Base-by-base conservation (phyloP, 2,329 filamentous ascomycete genomes). In the Colletotrichum gloeosporioides region DNA sequence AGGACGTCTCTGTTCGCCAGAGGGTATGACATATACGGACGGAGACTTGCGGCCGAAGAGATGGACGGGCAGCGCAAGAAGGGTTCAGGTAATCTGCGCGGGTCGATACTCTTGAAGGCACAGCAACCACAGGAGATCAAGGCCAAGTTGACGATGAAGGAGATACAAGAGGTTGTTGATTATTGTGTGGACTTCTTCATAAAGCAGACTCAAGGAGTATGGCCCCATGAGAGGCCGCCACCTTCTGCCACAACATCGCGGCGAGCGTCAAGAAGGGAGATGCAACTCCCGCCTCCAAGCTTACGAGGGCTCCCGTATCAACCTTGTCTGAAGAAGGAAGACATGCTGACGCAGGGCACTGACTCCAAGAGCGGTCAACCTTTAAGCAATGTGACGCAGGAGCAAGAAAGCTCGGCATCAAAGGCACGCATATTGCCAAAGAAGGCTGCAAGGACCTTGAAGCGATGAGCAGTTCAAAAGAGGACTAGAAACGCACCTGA, bases 21-120 rank as follows among this genome's bases (percentile, higher is more conserved):
- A 25, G 73, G 73, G 10, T 76, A 69, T 22, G 73, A 73, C 6
- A 61, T 53, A 8, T 16, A 36, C 13, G 73, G 73, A 7, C 73
- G 73, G 4, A 55, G 36, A 25, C 36, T 73, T 3, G 57, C 22
- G 13, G 18, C 29, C 59, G 16, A 69, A 31, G 16, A 59, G 55
- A 32, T n/a, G 16, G 27, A 10, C 29, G 64, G 25, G 49, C n/a
- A 27, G 44, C 18, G 57, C 49, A 13, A 64, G 63, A 25, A 72
- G 32, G 25, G 69, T n/a, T 4, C 18, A 49, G 39, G 9, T 16
- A 39, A 65, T 31, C n/a, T 76, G n/a, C 34, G 15, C 22, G 73
- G 73, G 12, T 69, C 73, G 15, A 13, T 70, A 22, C 29, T n/a
- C 12, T 63, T 70, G 55, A 15, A 62, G 34, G 55, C 57, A 18